Conservation (phyloP, 2,329 filamentous ascomycete genomes). For the Verticillium tricorpus region DNA sequence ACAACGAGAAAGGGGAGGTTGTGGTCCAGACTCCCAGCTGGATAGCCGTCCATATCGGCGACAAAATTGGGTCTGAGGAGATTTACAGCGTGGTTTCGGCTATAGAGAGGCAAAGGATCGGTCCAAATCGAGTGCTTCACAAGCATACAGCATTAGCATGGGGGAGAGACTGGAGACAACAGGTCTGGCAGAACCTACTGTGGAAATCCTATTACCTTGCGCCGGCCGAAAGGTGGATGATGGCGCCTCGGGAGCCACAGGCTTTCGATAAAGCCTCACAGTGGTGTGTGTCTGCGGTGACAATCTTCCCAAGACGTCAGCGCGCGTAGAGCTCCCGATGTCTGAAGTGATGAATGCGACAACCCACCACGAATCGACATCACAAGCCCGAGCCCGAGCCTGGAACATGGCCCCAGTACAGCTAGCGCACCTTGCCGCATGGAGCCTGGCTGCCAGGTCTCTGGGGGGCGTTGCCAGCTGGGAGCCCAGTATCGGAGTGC, state of each 20-base stretch:
- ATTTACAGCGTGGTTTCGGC: conserved; percentile 20
- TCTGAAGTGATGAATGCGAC: neutral
- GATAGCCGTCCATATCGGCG: conserved; percentile 70
- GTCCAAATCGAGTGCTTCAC: neutral
- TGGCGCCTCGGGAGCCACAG: neutral
- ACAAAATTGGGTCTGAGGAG: neutral
- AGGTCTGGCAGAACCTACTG: neutral
- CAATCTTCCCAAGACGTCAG: neutral
- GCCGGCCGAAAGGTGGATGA: neutral
- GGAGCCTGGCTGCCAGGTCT: neutral
- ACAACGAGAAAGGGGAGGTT: conserved; percentile 82
- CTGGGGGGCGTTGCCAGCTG: neutral
- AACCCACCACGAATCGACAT: neutral
- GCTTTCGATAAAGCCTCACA: neutral
- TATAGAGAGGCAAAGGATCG: neutral
- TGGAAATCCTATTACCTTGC: neutral
- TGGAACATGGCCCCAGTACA: neutral
- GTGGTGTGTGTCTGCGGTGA: neutral
- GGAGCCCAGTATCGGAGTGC: neutral
- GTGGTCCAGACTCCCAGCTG: conserved; percentile 74
- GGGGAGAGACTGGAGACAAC: neutral
- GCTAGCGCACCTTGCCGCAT: neutral
- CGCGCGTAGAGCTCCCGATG: neutral
- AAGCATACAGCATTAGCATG: neutral
- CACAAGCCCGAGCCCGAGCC: neutral